phyloP scores from a whole-genome alignment of 176 grass and related monocot species.

The Avena insularis region DNA sequence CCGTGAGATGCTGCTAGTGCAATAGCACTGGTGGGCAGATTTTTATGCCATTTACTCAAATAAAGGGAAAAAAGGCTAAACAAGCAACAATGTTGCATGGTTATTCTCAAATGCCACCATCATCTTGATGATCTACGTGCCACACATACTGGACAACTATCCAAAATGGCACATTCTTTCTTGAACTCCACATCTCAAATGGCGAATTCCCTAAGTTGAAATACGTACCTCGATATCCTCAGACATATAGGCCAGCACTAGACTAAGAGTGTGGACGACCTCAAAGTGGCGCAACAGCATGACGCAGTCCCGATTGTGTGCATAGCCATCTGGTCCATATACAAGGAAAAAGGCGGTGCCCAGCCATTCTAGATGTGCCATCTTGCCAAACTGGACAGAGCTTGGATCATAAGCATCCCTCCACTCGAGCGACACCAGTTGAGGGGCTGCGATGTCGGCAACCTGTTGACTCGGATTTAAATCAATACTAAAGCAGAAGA shows the following conservation, averaged over 20 bases:
- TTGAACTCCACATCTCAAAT: neutral
- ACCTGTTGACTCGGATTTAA: neutral
- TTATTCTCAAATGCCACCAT: slow-evolving; percentile 7
- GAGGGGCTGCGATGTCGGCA: neutral
- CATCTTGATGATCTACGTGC: neutral
- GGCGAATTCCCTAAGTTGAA: neutral
- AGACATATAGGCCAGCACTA: neutral
- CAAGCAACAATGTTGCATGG: neutral
- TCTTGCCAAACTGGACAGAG: slow-evolving; percentile 6
- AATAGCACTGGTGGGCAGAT: neutral
- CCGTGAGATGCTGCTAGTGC: neutral
- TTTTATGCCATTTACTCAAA: neutral
- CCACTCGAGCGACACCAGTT: neutral
- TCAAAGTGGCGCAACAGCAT: slow-evolving; percentile 5
- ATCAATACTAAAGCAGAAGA: neutral
- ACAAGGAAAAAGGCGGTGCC: neutral
- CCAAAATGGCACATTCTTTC: neutral
- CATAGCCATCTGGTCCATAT: neutral
- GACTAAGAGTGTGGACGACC: neutral
- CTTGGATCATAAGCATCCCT: neutral
- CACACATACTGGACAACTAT: neutral
- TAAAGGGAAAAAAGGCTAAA: neutral
- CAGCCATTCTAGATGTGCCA: neutral
- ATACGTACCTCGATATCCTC: neutral
- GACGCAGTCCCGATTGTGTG: neutral